These are phyloP conservation scores for Ochetophila trinervis DNA, from an alignment of 306 rosid species.

Conservation along the genomic window DNA sequence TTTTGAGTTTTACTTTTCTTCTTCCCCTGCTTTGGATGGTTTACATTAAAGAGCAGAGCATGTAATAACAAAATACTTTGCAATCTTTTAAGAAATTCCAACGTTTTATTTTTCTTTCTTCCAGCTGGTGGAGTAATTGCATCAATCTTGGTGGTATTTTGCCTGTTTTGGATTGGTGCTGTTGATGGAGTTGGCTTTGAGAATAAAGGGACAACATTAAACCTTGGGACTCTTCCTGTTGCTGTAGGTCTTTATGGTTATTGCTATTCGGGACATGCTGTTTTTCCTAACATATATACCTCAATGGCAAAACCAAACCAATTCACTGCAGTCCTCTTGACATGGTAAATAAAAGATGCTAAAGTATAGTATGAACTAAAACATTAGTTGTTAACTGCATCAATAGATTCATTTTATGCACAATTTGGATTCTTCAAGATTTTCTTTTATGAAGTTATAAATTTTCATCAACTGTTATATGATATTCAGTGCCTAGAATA, in stretches of 20 bases:
- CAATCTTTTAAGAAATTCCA: background rate
- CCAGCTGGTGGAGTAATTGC: constrained; percentile 94
- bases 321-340: constrained; percentile 64
- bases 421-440: background rate
- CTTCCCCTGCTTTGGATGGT: too few species aligned
- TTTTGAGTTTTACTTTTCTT: too few species aligned
- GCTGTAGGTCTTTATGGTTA: constrained; percentile 94
- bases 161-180: constrained; percentile 78
- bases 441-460: background rate
- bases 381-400: background rate
- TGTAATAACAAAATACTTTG: constrained; percentile 3
- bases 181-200: constrained; percentile 69
- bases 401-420: constrained; percentile 8
- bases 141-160: constrained; percentile 62
- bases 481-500: too few species aligned
- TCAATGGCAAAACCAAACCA: constrained; percentile 82
- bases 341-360: constrained; percentile 50
- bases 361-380: background rate
- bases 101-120: background rate
- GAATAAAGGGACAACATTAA: constrained; percentile 64
- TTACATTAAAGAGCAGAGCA: too few species aligned
- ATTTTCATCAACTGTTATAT: background rate
- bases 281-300: constrained; percentile 87
- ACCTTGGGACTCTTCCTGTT: constrained; percentile 76
- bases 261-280: constrained; percentile 98